Evolutionary conservation across 2,329 filamentous ascomycete species (phyloP).

Genomic region (Cladosporium velox): DNA sequence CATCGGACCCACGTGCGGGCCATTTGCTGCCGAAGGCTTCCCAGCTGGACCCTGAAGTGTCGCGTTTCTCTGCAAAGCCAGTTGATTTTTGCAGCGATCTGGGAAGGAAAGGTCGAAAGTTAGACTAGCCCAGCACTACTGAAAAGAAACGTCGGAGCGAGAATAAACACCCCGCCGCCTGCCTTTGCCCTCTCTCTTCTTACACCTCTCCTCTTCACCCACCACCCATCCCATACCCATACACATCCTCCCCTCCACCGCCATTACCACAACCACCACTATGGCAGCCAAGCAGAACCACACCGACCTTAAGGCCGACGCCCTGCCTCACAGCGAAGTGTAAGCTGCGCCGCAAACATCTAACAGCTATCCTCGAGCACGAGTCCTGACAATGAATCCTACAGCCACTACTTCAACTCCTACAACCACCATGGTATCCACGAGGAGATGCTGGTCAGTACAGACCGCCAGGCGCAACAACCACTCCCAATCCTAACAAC

Average conservation of each 20-base stretch:
- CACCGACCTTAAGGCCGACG: slow-evolving; percentile 17
- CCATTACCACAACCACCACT: background rate
- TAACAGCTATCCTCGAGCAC: slow-evolving; percentile 28
- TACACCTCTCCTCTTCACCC: background rate
- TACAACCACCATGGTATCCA: slow-evolving; percentile 99
- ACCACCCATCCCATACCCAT: background rate
- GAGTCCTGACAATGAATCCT: slow-evolving; percentile 4
- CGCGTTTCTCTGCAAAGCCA: background rate
- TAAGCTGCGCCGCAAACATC: slow-evolving; percentile 87
- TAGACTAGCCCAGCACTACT: background rate
- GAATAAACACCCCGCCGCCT: background rate
- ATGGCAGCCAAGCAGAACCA: slow-evolving; percentile 17
- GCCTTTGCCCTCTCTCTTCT: background rate
- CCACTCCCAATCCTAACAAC: slow-evolving; percentile 19
- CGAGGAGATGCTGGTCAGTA: slow-evolving; percentile 93
- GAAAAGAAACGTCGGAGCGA: background rate
- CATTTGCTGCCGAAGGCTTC: background rate
- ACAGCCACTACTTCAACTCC: slow-evolving; percentile 57
- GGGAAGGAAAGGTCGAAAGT: background rate
- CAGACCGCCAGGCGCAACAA: slow-evolving; percentile 21
- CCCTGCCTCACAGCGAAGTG: slow-evolving; percentile 89
- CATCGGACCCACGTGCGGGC: background rate
- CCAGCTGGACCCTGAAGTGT: background rate
- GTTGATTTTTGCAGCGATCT: background rate
- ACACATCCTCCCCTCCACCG: background rate